phyloP scores from a whole-genome alignment of 2,329 filamentous ascomycete species.

The Talaromyces sp. region DNA sequence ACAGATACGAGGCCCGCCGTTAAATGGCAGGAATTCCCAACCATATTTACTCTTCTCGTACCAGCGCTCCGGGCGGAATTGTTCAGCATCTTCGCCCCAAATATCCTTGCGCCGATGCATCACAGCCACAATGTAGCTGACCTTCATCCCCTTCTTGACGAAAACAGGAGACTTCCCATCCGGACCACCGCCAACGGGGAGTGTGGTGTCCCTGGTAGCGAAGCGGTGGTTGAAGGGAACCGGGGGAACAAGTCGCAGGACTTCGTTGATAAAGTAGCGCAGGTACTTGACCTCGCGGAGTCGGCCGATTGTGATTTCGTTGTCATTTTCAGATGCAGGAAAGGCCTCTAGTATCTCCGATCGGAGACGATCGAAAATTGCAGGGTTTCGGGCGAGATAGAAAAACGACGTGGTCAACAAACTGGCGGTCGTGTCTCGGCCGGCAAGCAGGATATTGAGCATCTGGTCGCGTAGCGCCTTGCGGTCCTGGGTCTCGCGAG shows the following conservation, averaged over 20 bases:
- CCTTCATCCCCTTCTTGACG: constrained; percentile 58
- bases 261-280: constrained; percentile 34
- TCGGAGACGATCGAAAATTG: constrained; percentile 33
- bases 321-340: constrained; percentile 11
- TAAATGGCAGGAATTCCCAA: constrained; percentile 36
- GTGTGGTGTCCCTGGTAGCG: constrained; percentile 22
- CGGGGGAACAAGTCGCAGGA: constrained; percentile 48
- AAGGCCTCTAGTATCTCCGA: constrained; percentile 44
- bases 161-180: constrained; percentile 52
- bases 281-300: constrained; percentile 28
- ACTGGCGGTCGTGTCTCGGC: constrained; percentile 49
- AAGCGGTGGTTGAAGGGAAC: constrained; percentile 42
- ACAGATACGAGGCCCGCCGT: constrained; percentile 19
- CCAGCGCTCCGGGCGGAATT: constrained; percentile 48
- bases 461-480: constrained; percentile 44
- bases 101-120: constrained; percentile 64
- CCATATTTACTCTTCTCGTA: constrained; percentile 35
- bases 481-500: constrained; percentile 42
- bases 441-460: constrained; percentile 48
- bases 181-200: constrained; percentile 8
- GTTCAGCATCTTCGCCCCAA: constrained; percentile 41
- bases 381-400: constrained; percentile 34
- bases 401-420: constrained; percentile 43
- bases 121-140: constrained; percentile 62
- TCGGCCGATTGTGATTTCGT: constrained; percentile 26